These are phyloP conservation scores for Colletotrichum tabaci DNA, from an alignment of 2,329 filamentous ascomycete genomes.

Conservation along the genomic window DNA sequence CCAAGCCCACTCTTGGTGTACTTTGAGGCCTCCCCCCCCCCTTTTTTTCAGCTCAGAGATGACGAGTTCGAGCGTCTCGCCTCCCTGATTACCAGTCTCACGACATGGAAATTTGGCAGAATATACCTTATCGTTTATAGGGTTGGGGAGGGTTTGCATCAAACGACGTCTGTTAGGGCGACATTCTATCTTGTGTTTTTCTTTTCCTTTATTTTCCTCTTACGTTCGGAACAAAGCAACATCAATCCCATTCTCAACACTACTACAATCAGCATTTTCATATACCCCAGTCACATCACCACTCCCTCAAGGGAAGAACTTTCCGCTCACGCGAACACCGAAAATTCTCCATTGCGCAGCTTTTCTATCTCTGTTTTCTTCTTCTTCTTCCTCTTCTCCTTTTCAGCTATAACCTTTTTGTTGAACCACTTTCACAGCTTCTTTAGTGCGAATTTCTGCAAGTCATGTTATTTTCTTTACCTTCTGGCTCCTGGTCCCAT, in stretches of 20 bases:
- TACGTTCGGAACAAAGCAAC: neutral
- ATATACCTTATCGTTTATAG: constrained; percentile 37
- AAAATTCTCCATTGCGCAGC: constrained; percentile 39
- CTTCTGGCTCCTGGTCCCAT: neutral
- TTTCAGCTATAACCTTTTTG: constrained; percentile 23
- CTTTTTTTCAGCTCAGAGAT: neutral
- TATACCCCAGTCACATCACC: constrained; percentile 37
- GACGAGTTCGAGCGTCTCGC: constrained; percentile 2
- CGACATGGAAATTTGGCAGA: constrained; percentile 22
- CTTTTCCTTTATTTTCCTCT: neutral
- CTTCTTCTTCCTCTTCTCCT: no score
- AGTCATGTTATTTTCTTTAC: neutral
- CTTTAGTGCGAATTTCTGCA: constrained; percentile 13
- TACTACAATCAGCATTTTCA: constrained; percentile 27
- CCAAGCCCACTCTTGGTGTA: constrained; percentile 11
- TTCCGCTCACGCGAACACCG: constrained; percentile 51
- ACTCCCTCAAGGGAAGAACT: constrained; percentile 45
- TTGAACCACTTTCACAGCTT: constrained; percentile 42
- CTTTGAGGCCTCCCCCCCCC: neutral
- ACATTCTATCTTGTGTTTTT: neutral
- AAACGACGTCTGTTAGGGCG: neutral
- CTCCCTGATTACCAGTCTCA: constrained; percentile 22
- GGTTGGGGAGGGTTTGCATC: neutral
- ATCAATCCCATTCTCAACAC: constrained; percentile 4
- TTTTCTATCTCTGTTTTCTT: constrained; percentile 23